Conservation (phyloP, 1,284 basidiomycete genomes). For the Rhodotorula sp. region DNA sequence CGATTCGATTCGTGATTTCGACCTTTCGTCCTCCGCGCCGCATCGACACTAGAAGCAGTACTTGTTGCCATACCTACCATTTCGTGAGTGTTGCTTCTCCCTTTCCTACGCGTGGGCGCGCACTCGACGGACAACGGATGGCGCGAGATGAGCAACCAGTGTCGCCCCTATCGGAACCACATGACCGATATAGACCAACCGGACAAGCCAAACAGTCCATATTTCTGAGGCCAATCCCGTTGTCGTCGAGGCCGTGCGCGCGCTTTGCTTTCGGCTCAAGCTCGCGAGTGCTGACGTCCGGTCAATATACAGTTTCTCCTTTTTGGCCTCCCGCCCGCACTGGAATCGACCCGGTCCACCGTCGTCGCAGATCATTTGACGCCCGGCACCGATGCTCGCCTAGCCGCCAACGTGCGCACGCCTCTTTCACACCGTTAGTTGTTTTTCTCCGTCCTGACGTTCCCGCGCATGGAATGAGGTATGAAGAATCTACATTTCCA, state of each 20-base stretch:
- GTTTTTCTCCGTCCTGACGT: neutral
- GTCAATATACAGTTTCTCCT: no score
- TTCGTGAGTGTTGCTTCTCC: neutral
- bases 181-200: constrained; percentile 39
- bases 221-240: constrained; percentile 25
- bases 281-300: neutral
- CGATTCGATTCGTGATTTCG: constrained; percentile 14
- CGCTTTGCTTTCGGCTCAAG: no score
- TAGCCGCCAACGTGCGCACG: no score
- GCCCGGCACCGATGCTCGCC: no score
- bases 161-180: constrained; percentile 45
- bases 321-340: no score
- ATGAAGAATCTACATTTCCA: constrained; percentile 15
- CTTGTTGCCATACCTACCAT: constrained; percentile 14
- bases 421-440: neutral
- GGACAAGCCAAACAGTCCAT: constrained; percentile 37
- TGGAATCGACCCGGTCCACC: no score
- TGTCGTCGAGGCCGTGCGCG: neutral
- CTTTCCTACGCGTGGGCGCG: neutral
- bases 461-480: neutral
- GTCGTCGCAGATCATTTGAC: no score
- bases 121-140: neutral
- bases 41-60: constrained; percentile 1
- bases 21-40: neutral
- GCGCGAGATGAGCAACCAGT: constrained; percentile 42